These are phyloP conservation scores for Aspergillus luchuensis DNA, from an alignment of 2,329 filamentous ascomycete species.

Conservation along the genomic window DNA sequence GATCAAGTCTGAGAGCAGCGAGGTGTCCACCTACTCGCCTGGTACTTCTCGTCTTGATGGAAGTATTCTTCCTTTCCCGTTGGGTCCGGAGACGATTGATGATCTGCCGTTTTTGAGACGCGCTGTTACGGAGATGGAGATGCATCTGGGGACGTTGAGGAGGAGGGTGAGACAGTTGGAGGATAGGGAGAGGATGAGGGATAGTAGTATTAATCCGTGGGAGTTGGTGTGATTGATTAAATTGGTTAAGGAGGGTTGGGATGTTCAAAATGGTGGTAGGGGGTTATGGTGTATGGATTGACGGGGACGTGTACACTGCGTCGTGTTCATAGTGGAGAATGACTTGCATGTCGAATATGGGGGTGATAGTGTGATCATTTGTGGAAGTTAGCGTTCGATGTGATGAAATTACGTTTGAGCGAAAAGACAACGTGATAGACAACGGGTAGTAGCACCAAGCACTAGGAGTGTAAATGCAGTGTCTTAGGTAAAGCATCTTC, in stretches of 20 bases:
- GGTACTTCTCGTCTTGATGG: constrained; percentile 4
- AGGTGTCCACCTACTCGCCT: accelerated
- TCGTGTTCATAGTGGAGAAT: too few relatives aligned
- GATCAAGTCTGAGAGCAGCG: neutral
- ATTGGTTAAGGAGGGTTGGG: too few relatives aligned
- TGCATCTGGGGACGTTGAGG: neutral
- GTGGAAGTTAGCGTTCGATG: too few relatives aligned
- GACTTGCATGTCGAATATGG: too few relatives aligned
- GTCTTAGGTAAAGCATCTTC: too few relatives aligned
- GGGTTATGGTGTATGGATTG: too few relatives aligned
- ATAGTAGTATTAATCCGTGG: neutral
- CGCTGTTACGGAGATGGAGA: neutral
- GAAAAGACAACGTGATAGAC: too few relatives aligned
- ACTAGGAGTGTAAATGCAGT: too few relatives aligned
- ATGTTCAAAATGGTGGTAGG: too few relatives aligned
- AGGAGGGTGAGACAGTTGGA: neutral
- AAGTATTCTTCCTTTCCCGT: constrained; percentile 13
- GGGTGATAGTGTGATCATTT: too few relatives aligned
- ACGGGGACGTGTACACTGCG: too few relatives aligned
- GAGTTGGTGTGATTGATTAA: neutral
- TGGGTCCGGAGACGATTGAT: constrained; percentile 13
- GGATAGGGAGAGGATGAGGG: neutral
- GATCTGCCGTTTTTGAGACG: constrained; percentile 7
- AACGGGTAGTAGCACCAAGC: too few relatives aligned
- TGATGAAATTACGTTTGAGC: accelerated